phyloP scores from a whole-genome alignment of 305 asterid genomes.

The Fraxinus nigra region DNA sequence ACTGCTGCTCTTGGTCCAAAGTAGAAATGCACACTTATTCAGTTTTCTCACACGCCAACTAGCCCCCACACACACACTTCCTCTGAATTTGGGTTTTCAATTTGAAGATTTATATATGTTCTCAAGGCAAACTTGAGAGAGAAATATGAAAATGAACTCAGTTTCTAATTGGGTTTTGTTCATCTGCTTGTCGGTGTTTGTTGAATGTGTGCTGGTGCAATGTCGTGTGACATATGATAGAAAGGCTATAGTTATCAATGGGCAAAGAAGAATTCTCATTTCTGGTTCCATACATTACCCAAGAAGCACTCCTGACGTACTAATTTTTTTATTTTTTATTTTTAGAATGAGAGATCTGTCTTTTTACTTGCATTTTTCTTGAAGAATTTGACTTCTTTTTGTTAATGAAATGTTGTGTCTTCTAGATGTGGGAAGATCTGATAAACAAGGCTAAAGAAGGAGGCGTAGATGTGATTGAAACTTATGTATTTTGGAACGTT shows the following conservation, averaged over 20 bases:
- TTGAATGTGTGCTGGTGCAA: conserved; percentile 45
- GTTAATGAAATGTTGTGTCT: conserved; percentile 19
- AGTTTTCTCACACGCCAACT: conserved; percentile 32
- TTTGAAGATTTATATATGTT: conserved; percentile 10
- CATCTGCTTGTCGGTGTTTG: conserved; percentile 39
- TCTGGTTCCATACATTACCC: conserved; percentile 94
- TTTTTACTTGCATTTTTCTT: conserved; percentile 15
- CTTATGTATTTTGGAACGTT: conserved; percentile 91
- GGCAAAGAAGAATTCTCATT: conserved; percentile 73
- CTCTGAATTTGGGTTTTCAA: conserved; percentile 21
- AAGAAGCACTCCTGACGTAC: conserved; percentile 92
- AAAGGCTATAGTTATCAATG: conserved; percentile 68
- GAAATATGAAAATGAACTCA: conserved; percentile 38
- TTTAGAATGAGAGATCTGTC: neutral
- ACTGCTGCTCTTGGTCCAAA: conserved; percentile 30
- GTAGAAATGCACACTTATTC: conserved; percentile 20
- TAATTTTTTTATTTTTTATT: neutral
- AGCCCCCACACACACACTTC: conserved; percentile 9
- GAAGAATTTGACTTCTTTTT: conserved; percentile 18
- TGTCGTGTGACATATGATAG: conserved; percentile 71
- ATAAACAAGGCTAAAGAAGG: conserved; percentile 89
- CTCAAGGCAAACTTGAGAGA: neutral
- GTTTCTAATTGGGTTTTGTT: conserved; percentile 48
- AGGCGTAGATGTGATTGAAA: conserved; percentile 88
- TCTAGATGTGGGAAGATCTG: conserved; percentile 95